Percentiles rank a stretch among this genome's conserved stretches.
Evolutionary conservation across 225 moss, liverwort and hornwort species (phyloP).

Genomic region (Asterella californica): DNA sequence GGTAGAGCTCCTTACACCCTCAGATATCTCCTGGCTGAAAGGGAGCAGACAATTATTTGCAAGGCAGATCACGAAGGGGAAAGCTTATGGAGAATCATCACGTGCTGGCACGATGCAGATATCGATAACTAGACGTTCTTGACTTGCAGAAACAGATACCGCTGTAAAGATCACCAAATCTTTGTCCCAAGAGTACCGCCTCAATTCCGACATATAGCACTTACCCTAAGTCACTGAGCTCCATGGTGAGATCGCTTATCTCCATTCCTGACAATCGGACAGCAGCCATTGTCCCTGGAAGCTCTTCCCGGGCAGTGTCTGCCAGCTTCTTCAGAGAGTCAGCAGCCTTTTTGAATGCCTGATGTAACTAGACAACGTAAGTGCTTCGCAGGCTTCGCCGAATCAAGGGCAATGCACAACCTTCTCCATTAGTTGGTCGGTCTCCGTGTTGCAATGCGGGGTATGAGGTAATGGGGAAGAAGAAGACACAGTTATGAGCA

Average conservation of each 20-base stretch:
- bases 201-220: conserved; percentile 6
- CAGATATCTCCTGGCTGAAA: conserved; percentile 89
- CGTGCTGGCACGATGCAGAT: not conserved
- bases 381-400: not conserved
- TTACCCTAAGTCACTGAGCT: conserved; percentile 93
- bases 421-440: not conserved
- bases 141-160: not conserved
- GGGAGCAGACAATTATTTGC: not conserved
- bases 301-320: conserved; percentile 88
- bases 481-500: too few species aligned
- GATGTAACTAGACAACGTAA: not conserved
- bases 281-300: conserved; percentile 97
- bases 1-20: conserved; percentile 89
- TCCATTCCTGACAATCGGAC: conserved; percentile 98
- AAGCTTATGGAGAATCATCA: not conserved
- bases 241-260: conserved; percentile 99
- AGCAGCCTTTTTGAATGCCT: conserved; percentile 86
- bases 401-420: not conserved
- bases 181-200: not conserved
- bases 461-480: too few species aligned
- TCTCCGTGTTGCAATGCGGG: too few species aligned
- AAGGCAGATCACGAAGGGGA: not conserved
- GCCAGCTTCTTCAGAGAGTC: conserved; percentile 82
- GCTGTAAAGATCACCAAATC: not conserved
- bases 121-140: not conserved